Evolutionary conservation across 768 basidiomycete species (phyloP), one percentile per base, ranked within the genome.

Genomic region (Sarcomyxa edulis): DNA sequence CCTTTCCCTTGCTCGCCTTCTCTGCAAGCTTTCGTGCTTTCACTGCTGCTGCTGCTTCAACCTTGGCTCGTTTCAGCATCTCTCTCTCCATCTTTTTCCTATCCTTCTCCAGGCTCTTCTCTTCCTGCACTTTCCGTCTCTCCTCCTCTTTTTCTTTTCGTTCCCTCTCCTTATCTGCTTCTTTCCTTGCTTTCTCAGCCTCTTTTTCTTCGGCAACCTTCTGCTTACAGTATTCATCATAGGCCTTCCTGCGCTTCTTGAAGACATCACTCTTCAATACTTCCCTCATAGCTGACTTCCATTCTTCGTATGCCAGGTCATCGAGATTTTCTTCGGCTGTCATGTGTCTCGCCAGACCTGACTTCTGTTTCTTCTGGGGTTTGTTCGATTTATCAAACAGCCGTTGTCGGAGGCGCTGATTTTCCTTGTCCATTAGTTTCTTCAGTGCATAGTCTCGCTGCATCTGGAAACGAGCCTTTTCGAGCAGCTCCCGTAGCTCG

Each of bases 21-120:
- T n/a, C n/a, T n/a, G n/a, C n/a, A n/a, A n/a, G n/a, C n/a, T n/a
- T n/a, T n/a, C n/a, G n/a, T n/a, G n/a, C n/a, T n/a, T n/a, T n/a
- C n/a, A n/a, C n/a, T n/a, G n/a, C n/a, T n/a, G n/a, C n/a, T n/a
- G n/a, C n/a, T n/a, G n/a, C n/a, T n/a, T n/a, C n/a, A n/a, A n/a
- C n/a, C n/a, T n/a, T n/a, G n/a, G n/a, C n/a, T n/a, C n/a, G n/a
- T n/a, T n/a, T n/a, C n/a, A 53, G 42, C 33, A 56, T 61, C 43
- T 72, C 76, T 41, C 50, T 58, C 45, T 72, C 70, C 42, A 51
- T 37, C 42, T 64, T 51, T 39, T 71, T 68, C 52, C 56, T 64
- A 42, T 66, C 68, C 25, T 55, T 63, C 55, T 52, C 58, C 50
- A n/a, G n/a, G n/a, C 71, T 78, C n/a, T n/a, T n/a, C n/a, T n/a